Evolutionary conservation across 352 stramenopile species (phyloP).

Genomic region (Nothophytophthora sp.): DNA sequence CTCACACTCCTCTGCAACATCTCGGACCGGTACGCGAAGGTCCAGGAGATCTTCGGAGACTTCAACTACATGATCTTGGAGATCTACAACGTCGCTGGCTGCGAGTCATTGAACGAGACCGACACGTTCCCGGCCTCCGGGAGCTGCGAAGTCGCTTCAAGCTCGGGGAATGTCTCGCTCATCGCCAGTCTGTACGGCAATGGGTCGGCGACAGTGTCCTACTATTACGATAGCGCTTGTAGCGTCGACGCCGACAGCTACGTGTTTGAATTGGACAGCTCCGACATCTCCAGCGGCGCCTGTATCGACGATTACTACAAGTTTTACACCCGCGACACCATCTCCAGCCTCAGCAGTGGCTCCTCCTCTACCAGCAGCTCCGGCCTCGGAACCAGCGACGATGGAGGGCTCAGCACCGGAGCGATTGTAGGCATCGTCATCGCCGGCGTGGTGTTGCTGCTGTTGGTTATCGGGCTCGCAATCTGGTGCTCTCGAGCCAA

Average conservation of each 20-base stretch:
- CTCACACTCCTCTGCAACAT: background rate
- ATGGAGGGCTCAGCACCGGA: background rate
- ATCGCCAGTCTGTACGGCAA: background rate
- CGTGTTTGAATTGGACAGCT: background rate
- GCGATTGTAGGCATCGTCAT: conserved; percentile 12
- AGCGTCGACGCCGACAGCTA: background rate
- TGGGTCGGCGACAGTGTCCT: background rate
- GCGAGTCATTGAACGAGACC: background rate
- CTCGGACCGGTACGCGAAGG: background rate
- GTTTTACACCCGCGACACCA: background rate
- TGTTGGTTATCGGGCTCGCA: background rate
- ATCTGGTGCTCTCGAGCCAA: background rate
- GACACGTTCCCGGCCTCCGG: background rate
- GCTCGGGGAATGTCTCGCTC: background rate
- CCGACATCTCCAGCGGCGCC: background rate
- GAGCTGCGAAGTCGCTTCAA: background rate
- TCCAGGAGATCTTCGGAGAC: background rate
- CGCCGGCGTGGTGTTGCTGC: background rate
- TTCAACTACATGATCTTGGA: background rate
- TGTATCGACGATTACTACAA: background rate
- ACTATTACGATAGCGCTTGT: background rate
- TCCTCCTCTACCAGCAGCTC: background rate
- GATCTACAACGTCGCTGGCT: background rate
- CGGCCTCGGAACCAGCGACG: background rate
- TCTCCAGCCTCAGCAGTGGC: background rate